phyloP scores from a whole-genome alignment of 257 asterid species.

The Eucommia ulmoides region DNA sequence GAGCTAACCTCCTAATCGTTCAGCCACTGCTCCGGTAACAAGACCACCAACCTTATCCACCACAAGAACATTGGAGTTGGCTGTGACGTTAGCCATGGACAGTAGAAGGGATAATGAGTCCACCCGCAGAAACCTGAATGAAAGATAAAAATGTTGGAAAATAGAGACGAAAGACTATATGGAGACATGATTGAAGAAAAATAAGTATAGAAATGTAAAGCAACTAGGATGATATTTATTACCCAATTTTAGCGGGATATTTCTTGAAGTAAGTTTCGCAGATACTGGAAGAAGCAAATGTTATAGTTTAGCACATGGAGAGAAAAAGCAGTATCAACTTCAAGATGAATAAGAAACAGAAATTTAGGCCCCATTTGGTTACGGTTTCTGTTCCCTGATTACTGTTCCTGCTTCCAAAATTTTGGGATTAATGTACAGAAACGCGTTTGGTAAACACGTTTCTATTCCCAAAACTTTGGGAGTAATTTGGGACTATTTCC shows the following conservation, averaged over 20 bases:
- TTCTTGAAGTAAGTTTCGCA: constrained; percentile 95
- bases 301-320: constrained; percentile 12
- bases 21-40: constrained; percentile 79
- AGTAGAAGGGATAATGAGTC: constrained; percentile 79
- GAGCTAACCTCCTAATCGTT: constrained; percentile 83
- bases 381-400: too few relatives aligned
- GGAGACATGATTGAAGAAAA: too few relatives aligned
- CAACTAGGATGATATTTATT: constrained; percentile 10
- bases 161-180: too few relatives aligned
- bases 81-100: constrained; percentile 71
- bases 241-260: constrained; percentile 89
- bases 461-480: too few relatives aligned
- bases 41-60: constrained; percentile 85
- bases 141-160: too few relatives aligned
- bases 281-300: constrained; percentile 38
- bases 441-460: too few relatives aligned
- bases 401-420: too few relatives aligned
- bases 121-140: constrained; percentile 89
- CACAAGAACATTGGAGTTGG: constrained; percentile 70
- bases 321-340: background rate
- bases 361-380: too few relatives aligned
- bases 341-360: background rate
- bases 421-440: too few relatives aligned
- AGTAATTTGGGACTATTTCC: too few relatives aligned
- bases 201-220: background rate